Base-by-base conservation (phyloP, 2,329 filamentous ascomycete genomes). In the Exophiala calicioides region DNA sequence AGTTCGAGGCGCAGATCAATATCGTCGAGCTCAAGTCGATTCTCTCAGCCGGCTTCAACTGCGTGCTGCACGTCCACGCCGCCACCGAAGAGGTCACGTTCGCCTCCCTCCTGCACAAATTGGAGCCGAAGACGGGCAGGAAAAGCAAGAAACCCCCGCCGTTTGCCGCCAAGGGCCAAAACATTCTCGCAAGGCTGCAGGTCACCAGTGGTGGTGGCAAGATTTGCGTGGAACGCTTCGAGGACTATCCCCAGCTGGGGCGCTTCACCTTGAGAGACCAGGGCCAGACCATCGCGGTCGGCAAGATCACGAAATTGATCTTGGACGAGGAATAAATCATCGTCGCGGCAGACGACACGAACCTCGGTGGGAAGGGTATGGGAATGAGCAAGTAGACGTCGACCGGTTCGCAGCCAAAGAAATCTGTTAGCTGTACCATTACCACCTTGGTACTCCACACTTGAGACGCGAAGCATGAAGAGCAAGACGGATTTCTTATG, bases 251-350 rank as follows among this genome's bases (percentile, higher is more conserved):
- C 50, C 93, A 97, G 71, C 80, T 95, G 70, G 90, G 90, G 62
- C 84, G 90, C 32, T 95, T 95, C 70, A 95, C 90, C 13, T 78
- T 95, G 43, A 78, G 90, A 78, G 90, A 93, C 65, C 87, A 97
- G 84, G 93, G 93, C 62, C 91, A 97, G 86, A 98, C 93, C 0
- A 96, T 98, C 74, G 93, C 93, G 46, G 98, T 98, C 73, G 93
- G 93, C 64, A 98, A 98, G 81, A 94, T 98, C 68, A 96, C 89
- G 50, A 96, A 90, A 79, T 80, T 98, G 52, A 81, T 87, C 59
- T 74, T 70, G 3, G 70, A 76, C 36, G 56, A 58, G 3, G 54
- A 59, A n/a, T 56, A 54, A 47, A 45, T 40, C 10, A 9, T 23
- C 32, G n/a, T 20, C 31, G 19, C 13, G 27, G 16, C n/a, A 19